Percentiles rank a stretch among this genome's conserved stretches.
Evolutionary conservation across 176 grass and related monocot species (phyloP).

Genomic region (Canna indica): DNA sequence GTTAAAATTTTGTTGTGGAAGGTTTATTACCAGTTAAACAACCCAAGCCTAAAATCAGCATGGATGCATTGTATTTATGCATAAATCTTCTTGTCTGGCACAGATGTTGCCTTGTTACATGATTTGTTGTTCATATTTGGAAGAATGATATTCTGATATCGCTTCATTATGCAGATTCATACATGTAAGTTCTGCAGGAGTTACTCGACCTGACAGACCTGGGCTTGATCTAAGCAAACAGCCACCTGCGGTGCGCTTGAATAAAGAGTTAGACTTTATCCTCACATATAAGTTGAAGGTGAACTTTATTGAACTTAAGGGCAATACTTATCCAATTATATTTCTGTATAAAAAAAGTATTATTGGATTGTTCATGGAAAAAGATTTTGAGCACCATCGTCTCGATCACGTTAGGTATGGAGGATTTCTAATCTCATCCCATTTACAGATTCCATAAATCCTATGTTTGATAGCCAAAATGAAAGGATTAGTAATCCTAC

Average conservation of each 20-base stretch:
- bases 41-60: not conserved
- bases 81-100: not conserved
- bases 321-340: not conserved
- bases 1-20: constrained; percentile 1
- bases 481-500: too few species aligned
- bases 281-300: constrained; percentile 94
- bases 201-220: constrained; percentile 86
- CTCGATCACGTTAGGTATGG: too few species aligned
- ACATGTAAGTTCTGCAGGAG: constrained; percentile 91
- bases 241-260: constrained; percentile 86
- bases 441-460: too few species aligned
- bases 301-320: not conserved
- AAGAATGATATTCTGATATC: not conserved
- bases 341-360: not conserved
- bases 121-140: not conserved
- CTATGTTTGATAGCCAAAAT: too few species aligned
- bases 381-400: too few species aligned
- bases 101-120: not conserved
- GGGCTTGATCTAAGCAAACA: constrained; percentile 96
- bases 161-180: constrained; percentile 49
- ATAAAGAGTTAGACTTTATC: constrained; percentile 92
- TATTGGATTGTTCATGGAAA: not conserved
- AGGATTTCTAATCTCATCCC: too few species aligned
- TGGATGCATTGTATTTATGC: not conserved
- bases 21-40: not conserved